Base-by-base conservation (phyloP, 257 asterid genomes). In the Ilex aquifolium region DNA sequence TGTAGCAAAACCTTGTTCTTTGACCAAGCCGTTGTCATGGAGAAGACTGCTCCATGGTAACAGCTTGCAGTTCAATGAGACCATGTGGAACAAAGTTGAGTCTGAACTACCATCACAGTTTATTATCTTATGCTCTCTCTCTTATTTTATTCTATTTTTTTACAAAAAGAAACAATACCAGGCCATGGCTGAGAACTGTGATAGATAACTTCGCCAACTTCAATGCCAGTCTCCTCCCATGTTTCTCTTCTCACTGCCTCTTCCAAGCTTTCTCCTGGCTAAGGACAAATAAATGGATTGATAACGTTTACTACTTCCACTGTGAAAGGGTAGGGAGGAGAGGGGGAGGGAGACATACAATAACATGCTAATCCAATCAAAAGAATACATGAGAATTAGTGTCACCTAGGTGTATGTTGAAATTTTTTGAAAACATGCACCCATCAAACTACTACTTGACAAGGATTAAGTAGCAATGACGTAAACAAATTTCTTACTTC, bases 161-260 rank as follows among this genome's bases (percentile, higher is more conserved):
- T 21, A 21, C 27, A 21, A 21, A 21, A 21, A 21, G 27, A 21
- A 21, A 21, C 27, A 11, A 49, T 84, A 91, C 98, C 96, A 40
- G 99, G 99, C 97, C 96, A 92, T 36, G 97, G 99, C 81, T 89
- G 99, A 77, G 99, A 92, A 79, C 97, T 89, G 77, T 87, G 97
- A 69, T 92, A 89, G 54, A 87, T 79, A 56, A 92, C 99, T 67
- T 92, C 90, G 51, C 91, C 99, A 71, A 92, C 96, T 82, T 92
- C 99, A 69, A 92, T 77, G 65, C 99, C 95, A 46, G 96, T 71
- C 80, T 92, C 99, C 79, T 92, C 99, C 87, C 81, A 80, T 36
- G 99, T 87, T 74, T 92, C 98, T 80, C 99, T 82, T 83, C 90
- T 83, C 63, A 92, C 97, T 2, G 97, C 99, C 85, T 92, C 99